A percentile compares a stretch with the other conserved stretches of the same genome.
Evolutionary conservation across 2,329 filamentous ascomycete species (phyloP).

Genomic region (Lachnellula subtilissima): DNA sequence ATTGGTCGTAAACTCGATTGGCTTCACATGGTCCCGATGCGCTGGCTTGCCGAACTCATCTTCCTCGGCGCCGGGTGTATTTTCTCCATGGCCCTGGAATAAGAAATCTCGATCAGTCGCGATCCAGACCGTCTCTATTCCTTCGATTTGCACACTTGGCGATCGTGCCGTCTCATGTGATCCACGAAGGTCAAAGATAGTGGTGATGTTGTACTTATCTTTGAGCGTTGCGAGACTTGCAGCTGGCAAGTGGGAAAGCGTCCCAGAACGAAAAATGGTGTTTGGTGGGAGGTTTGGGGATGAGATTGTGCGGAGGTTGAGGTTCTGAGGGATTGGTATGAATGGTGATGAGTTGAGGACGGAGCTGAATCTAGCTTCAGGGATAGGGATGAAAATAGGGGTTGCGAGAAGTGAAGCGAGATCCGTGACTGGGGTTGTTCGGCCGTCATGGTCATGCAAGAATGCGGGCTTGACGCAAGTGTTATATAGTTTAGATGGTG

Average conservation of each 20-base stretch:
- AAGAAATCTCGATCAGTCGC: conserved; percentile 26
- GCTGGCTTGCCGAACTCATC: conserved; percentile 16
- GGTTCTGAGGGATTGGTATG: conserved; percentile 8
- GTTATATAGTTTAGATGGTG: background rate
- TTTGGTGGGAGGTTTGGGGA: conserved; percentile 4
- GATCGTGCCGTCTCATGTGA: conserved; percentile 37
- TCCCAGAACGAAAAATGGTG: conserved; percentile 14
- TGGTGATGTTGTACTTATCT: conserved; percentile 12
- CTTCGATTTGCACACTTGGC: conserved; percentile 42
- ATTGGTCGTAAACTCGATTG: conserved; percentile 42
- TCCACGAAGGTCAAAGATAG: conserved; percentile 49
- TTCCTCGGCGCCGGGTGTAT: conserved; percentile 27
- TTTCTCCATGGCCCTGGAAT: background rate
- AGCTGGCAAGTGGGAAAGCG: conserved; percentile 4
- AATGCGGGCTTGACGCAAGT: background rate
- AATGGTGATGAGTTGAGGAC: conserved; percentile 14
- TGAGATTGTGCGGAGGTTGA: conserved; percentile 16
- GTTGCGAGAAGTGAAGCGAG: conserved; percentile 2
- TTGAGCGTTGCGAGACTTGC: conserved; percentile 2
- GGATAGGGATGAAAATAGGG: background rate
- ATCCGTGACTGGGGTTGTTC: background rate
- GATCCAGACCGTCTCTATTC: conserved; percentile 44
- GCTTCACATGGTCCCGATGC: conserved; percentile 11
- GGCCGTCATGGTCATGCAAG: background rate
- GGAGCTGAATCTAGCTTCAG: background rate